These are phyloP conservation scores for Exserohilum rostratum DNA, from an alignment of 2,329 filamentous ascomycete species.

Conservation along the genomic window DNA sequence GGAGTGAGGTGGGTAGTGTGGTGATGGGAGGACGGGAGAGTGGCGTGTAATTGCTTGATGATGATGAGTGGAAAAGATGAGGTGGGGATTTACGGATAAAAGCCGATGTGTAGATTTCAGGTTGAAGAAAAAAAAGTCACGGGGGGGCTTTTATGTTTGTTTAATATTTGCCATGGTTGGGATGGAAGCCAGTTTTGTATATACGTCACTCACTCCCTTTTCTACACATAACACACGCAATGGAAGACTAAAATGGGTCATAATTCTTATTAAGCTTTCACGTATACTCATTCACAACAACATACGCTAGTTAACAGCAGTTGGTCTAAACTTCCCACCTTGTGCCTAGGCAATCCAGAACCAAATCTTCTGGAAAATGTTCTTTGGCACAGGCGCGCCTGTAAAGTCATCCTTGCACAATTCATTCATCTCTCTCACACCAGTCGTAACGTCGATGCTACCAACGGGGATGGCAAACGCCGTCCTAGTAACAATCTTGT, in stretches of 20 bases:
- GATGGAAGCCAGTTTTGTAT: too few species aligned
- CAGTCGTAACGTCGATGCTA: slow-evolving; percentile 43
- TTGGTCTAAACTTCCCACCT: not conserved
- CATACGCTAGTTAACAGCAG: not conserved
- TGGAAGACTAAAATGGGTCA: too few species aligned
- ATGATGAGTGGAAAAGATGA: too few species aligned
- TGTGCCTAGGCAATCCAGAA: slow-evolving; percentile 43
- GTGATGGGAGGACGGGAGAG: not conserved
- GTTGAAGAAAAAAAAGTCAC: too few species aligned
- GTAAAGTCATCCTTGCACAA: slow-evolving; percentile 39
- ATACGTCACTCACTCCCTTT: too few species aligned
- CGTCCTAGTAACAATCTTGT: slow-evolving; percentile 42
- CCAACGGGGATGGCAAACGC: slow-evolving; percentile 33
- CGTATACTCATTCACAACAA: not conserved
- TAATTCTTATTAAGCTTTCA: too few species aligned
- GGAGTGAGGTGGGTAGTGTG: not conserved
- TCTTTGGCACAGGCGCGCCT: slow-evolving; percentile 43
- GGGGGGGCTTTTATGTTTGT: too few species aligned
- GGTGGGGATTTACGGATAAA: too few species aligned
- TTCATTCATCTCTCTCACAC: slow-evolving; percentile 47
- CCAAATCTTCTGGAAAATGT: slow-evolving; percentile 41
- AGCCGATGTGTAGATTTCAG: too few species aligned
- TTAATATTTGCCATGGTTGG: too few species aligned
- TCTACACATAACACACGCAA: too few species aligned
- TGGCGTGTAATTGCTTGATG: too few species aligned